A percentile compares a stretch with the other conserved stretches of the same genome.
Conservation (phyloP, 2,329 filamentous ascomycete species). For the Talaromyces marneffei region DNA sequence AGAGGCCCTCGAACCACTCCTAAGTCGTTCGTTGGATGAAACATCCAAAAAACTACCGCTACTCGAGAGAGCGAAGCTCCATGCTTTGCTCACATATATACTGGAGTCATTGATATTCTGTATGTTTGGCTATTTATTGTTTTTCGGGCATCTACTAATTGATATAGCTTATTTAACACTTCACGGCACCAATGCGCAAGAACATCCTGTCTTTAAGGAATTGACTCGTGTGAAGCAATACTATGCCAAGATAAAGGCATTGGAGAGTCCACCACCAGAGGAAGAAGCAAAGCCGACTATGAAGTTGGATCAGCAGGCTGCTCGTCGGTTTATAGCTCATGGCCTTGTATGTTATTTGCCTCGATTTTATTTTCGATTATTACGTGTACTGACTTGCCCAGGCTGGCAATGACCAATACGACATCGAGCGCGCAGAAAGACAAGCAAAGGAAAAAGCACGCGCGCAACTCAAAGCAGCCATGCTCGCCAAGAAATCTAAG, state of each 20-base stretch:
- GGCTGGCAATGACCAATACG: slow-evolving; percentile 48
- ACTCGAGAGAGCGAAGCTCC: slow-evolving; percentile 91
- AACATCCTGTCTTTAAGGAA: slow-evolving; percentile 79
- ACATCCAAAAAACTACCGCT: slow-evolving; percentile 74
- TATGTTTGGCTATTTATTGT: slow-evolving; percentile 37
- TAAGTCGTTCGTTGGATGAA: slow-evolving; percentile 59
- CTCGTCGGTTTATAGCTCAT: slow-evolving; percentile 73
- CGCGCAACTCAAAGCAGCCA: slow-evolving; percentile 44
- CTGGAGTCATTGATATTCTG: slow-evolving; percentile 88
- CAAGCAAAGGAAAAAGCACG: slow-evolving; percentile 47
- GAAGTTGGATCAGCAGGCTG: slow-evolving; percentile 66
- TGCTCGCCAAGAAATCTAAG: slow-evolving; percentile 30
- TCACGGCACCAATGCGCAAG: slow-evolving; percentile 71
- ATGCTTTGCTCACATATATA: slow-evolving; percentile 79
- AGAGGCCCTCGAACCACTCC: slow-evolving; percentile 65
- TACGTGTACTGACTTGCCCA: slow-evolving; percentile 17
- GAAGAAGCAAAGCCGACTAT: slow-evolving; percentile 54
- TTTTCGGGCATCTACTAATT: neutral
- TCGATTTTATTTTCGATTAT: too few species aligned
- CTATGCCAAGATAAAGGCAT: slow-evolving; percentile 80
- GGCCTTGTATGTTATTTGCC: slow-evolving; percentile 62
- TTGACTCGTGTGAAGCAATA: slow-evolving; percentile 83
- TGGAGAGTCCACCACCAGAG: slow-evolving; percentile 58
- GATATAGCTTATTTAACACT: slow-evolving; percentile 67
- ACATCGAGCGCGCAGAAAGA: slow-evolving; percentile 46